Evolutionary conservation across 495 filamentous ascomycete genomes (phyloP).

Genomic region (Neurospora intermedia): DNA sequence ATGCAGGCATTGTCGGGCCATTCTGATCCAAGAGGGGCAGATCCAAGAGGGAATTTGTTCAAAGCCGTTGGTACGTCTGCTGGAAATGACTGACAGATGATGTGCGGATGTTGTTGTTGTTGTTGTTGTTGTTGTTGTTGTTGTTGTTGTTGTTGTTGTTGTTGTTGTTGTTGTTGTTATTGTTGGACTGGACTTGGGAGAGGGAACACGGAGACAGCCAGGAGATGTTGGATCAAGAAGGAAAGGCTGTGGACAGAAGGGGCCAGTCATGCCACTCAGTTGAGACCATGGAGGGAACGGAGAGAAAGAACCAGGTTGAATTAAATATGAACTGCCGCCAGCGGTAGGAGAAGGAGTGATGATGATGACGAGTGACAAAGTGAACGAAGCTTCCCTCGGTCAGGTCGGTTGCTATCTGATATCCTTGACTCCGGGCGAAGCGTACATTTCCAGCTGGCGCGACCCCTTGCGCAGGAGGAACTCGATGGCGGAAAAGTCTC

Average conservation of each 20-base stretch:
- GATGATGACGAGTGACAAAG: neutral
- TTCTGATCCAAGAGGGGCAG: conserved; percentile 26
- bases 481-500: conserved; percentile 82
- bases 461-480: conserved; percentile 77
- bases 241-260: neutral
- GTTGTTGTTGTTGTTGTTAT: neutral
- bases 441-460: conserved; percentile 78
- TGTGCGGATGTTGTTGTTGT: neutral
- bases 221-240: neutral
- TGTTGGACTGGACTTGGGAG: neutral
- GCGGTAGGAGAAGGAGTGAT: neutral
- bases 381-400: conserved; percentile 7
- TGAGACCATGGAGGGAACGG: neutral
- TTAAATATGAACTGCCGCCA: neutral
- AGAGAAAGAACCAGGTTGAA: neutral
- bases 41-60: neutral
- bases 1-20: conserved; percentile 31
- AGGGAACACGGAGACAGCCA: neutral
- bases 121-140: neutral
- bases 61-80: neutral
- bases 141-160: neutral
- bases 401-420: conserved; percentile 33
- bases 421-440: conserved; percentile 72
- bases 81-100: neutral
- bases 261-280: neutral